Percentiles rank a stretch among this genome's conserved stretches.
Evolutionary conservation across 2,329 filamentous ascomycete species (phyloP).

Genomic region (Colletotrichum sp.): DNA sequence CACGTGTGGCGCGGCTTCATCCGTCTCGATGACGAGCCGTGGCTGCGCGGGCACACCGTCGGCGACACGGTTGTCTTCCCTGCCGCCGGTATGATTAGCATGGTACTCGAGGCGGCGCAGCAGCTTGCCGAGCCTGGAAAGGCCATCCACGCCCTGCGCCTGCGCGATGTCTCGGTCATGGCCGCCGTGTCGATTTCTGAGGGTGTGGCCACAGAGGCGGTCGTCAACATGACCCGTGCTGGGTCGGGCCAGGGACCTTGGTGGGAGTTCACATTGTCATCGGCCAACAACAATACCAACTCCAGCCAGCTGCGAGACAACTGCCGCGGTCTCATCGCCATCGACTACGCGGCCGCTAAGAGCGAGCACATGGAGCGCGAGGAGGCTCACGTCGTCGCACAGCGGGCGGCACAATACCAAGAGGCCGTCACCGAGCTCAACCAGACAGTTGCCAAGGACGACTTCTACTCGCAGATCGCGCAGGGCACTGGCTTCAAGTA

Average conservation of each 20-base stretch:
- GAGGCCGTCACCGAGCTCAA: not conserved
- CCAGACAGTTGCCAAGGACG: not conserved
- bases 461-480: not conserved
- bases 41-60: conserved; percentile 46
- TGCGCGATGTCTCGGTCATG: not conserved
- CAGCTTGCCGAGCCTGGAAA: conserved; percentile 6
- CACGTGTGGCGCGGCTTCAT: not conserved
- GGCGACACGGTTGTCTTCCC: conserved; percentile 45
- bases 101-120: conserved; percentile 16
- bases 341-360: not conserved
- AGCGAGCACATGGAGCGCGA: not conserved
- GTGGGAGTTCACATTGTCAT: conserved; percentile 10
- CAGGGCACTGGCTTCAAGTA: not conserved
- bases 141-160: not conserved
- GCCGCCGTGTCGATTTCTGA: not conserved
- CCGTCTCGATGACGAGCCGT: conserved; percentile 30
- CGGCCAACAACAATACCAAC: not conserved
- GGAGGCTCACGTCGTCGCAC: not conserved
- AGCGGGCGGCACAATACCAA: not conserved
- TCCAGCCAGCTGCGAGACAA: not conserved
- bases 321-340: not conserved
- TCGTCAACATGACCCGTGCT: not conserved
- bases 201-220: not conserved
- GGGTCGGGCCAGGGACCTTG: not conserved
- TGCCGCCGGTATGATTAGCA: conserved; percentile 39